Base-by-base conservation (phyloP, 2,329 filamentous ascomycete genomes). In the Colletotrichum australisinense region DNA sequence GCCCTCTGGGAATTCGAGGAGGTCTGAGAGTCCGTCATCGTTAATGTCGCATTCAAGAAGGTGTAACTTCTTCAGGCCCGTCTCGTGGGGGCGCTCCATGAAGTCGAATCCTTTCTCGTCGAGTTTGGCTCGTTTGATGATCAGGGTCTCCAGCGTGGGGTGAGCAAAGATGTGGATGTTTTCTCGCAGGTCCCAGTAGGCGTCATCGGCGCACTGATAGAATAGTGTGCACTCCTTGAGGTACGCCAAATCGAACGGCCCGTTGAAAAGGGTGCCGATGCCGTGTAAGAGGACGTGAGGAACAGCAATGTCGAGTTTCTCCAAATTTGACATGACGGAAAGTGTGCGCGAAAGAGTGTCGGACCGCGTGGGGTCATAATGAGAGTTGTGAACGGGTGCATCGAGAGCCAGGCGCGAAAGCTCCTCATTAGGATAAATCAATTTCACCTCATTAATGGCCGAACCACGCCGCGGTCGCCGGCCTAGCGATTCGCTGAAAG, bases 101-200 rank as follows among this genome's bases (percentile, higher is more conserved):
- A 82, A 79, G 71, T 88, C 85, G 59, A 88, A 88, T 3, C 86
- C 86, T 0, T 82, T 82, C 67, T 87, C 79, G 65, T 86, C 86
- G 4, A 88, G 80, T 73, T 82, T 84, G 12, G 86, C 86, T n/a
- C 83, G 78, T 58, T 80, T 81, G 62, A 88, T 85, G 58, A 82
- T 81, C 4, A 88, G 82, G 5, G 79, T 82, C 76, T 88, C 86
- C 24, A 88, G 82, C 0, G 85, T 86, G 0, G 86, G 86, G 62
- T 88, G 86, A 4, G 84, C 81, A 72, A 88, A 88, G 63, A 88
- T 86, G 78, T 88, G 85, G 59, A 88, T 87, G 75, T 87, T 88
- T 72, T 87, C 85, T 71, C 84, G 85, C 52, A 88, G 80, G 75
- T 88, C 86, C 86, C 86, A 88, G 77, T 87, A 88, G 11, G 79